Conservation (phyloP, 192 early-diverging fungal genomes). For the Mortierella antarctica region DNA sequence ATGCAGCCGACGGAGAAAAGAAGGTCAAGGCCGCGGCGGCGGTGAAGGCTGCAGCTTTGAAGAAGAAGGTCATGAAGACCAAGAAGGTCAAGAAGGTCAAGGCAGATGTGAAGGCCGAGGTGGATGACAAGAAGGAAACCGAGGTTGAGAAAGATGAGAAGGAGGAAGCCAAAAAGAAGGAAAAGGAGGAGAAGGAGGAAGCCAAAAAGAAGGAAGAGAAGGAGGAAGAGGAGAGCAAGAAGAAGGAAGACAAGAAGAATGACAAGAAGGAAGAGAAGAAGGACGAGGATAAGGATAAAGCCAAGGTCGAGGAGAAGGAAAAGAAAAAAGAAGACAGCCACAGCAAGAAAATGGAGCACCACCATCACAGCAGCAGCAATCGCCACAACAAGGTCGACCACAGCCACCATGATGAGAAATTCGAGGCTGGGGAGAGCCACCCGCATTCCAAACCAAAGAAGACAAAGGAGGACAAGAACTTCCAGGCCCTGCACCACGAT, state of each 20-base stretch:
- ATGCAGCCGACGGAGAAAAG: not conserved
- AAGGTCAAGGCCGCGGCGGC: not conserved
- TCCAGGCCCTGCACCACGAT: not conserved
- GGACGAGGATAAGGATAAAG: not conserved
- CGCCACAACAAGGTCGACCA: not conserved
- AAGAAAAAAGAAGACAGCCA: not conserved
- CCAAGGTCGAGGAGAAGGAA: not conserved
- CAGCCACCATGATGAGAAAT: not conserved
- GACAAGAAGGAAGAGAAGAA: not conserved
- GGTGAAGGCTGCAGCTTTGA: not conserved
- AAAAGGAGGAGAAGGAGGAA: not conserved
- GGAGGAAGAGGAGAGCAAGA: not conserved
- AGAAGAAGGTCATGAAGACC: not conserved
- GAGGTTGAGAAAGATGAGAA: not conserved
- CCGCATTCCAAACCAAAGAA: too few species aligned
- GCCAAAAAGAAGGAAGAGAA: not conserved
- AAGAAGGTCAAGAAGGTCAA: not conserved
- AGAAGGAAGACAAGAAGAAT: not conserved
- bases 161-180: conserved; percentile 2
- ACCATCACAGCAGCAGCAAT: not conserved
- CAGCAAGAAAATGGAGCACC: not conserved
- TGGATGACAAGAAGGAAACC: not conserved
- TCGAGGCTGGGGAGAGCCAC: too few species aligned
- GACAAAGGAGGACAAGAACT: too few species aligned
- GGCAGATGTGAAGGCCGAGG: not conserved